Evolutionary conservation across 768 basidiomycete genomes (phyloP).

Genomic region (Baorangia bicolor): DNA sequence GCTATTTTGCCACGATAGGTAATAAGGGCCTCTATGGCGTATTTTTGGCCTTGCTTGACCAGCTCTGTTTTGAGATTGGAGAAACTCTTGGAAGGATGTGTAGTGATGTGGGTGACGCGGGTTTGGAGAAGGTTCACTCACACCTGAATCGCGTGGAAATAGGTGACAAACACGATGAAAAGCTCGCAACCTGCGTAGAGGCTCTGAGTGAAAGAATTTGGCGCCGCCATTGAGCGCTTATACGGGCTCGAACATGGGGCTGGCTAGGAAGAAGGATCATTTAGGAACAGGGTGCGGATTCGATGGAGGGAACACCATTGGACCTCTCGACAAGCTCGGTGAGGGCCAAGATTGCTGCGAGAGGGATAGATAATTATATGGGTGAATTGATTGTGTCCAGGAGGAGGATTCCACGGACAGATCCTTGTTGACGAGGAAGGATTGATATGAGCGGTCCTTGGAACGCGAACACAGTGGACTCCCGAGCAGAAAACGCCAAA

Average conservation of each 20-base stretch:
- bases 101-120: constrained; percentile 1
- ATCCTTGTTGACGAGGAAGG: constrained; percentile 65
- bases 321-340: constrained; percentile 81
- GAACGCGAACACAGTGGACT: too few species aligned
- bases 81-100: constrained; percentile 59
- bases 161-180: constrained; percentile 88
- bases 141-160: constrained; percentile 78
- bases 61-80: constrained; percentile 79
- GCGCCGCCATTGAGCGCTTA: constrained; percentile 79
- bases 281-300: not conserved
- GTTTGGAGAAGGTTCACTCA: constrained; percentile 39
- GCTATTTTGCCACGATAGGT: constrained; percentile 91
- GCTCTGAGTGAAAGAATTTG: constrained; percentile 68
- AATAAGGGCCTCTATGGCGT: constrained; percentile 74
- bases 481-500: too few species aligned
- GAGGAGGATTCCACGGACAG: constrained; percentile 18
- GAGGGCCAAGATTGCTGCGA: constrained; percentile 86
- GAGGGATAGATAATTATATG: constrained; percentile 68
- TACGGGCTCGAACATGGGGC: constrained; percentile 91
- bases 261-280: constrained; percentile 47
- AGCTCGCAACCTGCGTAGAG: constrained; percentile 85
- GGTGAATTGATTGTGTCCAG: not conserved
- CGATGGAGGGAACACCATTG: constrained; percentile 52
- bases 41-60: constrained; percentile 76
- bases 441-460: too few species aligned